Conservation (phyloP, 1,284 basidiomycete genomes). For the Naganishia albida region DNA sequence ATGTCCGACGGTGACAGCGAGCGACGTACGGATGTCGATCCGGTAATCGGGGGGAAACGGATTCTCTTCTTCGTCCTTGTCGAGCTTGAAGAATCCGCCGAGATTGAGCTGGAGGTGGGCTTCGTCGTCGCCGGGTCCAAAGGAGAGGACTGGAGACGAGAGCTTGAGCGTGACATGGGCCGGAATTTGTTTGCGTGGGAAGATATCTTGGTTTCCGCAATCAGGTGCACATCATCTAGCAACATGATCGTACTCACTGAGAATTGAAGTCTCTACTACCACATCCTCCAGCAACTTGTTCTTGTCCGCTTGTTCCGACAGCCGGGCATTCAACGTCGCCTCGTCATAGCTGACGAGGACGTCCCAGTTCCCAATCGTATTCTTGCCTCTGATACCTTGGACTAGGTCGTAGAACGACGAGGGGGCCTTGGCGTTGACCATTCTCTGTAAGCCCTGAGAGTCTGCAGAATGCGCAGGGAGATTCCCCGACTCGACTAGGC, state of each 20-base stretch:
- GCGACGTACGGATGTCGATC: not conserved
- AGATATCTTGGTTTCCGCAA: not conserved
- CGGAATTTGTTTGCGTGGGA: not conserved
- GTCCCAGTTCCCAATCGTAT: slow-evolving; percentile 5
- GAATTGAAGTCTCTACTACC: not conserved
- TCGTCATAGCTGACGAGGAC: slow-evolving; percentile 9
- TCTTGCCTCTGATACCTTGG: not conserved
- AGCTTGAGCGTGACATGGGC: not conserved
- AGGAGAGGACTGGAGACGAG: not conserved
- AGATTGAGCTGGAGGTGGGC: not conserved
- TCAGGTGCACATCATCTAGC: not conserved
- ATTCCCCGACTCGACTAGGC: too few species aligned
- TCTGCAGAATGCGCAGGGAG: too few species aligned
- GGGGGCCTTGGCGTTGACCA: not conserved
- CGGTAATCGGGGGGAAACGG: not conserved
- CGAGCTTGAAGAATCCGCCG: not conserved
- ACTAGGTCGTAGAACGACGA: not conserved
- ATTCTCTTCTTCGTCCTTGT: not conserved
- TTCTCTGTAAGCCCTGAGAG: not conserved
- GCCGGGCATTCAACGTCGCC: not conserved
- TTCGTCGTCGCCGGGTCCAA: not conserved
- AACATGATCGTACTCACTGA: not conserved
- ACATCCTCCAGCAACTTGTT: not conserved
- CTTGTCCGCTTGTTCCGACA: not conserved
- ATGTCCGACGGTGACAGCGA: not conserved